phyloP scores from a whole-genome alignment of 1,139 yeast genomes.

The Taphrina betulina region DNA sequence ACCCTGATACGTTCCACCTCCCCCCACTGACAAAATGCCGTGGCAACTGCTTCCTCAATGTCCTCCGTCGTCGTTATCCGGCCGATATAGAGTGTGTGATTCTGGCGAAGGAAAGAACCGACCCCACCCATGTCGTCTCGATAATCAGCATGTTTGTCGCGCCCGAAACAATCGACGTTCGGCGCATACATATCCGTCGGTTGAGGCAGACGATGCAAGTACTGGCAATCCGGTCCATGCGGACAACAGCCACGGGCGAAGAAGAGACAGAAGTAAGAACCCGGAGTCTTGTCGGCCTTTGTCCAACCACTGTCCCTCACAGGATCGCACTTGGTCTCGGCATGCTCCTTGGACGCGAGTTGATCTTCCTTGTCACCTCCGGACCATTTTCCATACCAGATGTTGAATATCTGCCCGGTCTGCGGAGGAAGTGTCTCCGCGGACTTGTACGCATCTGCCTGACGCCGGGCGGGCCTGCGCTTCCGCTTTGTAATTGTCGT shows the following conservation, averaged over 20 bases:
- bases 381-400: constrained; percentile 76
- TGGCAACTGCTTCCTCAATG: constrained; percentile 50
- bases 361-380: constrained; percentile 48
- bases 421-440: constrained; percentile 69
- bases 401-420: constrained; percentile 74
- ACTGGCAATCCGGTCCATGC: constrained; percentile 58
- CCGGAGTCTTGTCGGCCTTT: constrained; percentile 55
- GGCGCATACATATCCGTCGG: constrained; percentile 53
- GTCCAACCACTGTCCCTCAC: constrained; percentile 73
- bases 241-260: constrained; percentile 85
- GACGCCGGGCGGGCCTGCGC: constrained; percentile 62
- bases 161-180: constrained; percentile 86
- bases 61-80: constrained; percentile 52
- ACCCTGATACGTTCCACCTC: constrained; percentile 65
- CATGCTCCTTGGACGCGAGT: constrained; percentile 47
- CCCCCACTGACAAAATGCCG: constrained; percentile 73
- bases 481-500: constrained; percentile 42
- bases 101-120: constrained; percentile 71
- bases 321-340: constrained; percentile 59
- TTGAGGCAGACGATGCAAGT: constrained; percentile 72
- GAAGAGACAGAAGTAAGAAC: constrained; percentile 65
- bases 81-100: constrained; percentile 76
- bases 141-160: constrained; percentile 79
- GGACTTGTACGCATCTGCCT: constrained; percentile 63
- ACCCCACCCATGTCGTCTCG: constrained; percentile 94